Evolutionary conservation across 2,329 filamentous ascomycete species (phyloP), one percentile per base, ranked within the genome.

Genomic region (Beauveria brongniartii): DNA sequence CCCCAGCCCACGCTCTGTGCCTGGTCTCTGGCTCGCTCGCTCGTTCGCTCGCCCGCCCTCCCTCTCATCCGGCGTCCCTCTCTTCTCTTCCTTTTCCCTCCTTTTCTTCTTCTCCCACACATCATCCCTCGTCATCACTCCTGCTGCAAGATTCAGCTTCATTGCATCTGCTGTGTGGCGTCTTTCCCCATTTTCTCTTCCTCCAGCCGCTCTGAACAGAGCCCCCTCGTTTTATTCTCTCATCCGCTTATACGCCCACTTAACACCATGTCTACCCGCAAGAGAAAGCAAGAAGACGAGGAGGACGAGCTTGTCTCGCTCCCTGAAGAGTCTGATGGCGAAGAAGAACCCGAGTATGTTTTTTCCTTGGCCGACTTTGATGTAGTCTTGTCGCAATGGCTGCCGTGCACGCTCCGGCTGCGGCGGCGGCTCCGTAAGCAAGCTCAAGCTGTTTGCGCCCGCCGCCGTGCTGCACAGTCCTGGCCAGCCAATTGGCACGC

Each of bases 291-390:
- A 67, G 78, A 64, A 68, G 59, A 77, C 26, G 78, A 80, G 65
- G 77, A 80, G 69, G 79, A 81, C 62, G 79, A 82, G 73, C 78
- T 82, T 40, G 77, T 82, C 63, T 80, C 80, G 63, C 78, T 82
- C 59, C 80, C 80, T 59, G 80, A 80, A 63, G 79, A 76, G 53
- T 76, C 77, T 53, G 78, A 80, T 63, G 78, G 75, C 48, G 78
- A 80, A 68, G 79, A 81, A 67, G 80, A 82, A 69, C 78, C 82
- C 69, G 80, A 82, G 80, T 82, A 77, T 77, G 80, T 70, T 52
- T 63, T 52, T 30, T 30, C 44, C 56, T 59, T 18, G 22, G 40
- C 53, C 47, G 24, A 48, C 40, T 56, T 53, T 16, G 47, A 20
- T 22, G 1, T 12, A 54, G 54, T 12, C 18, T 43, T 34, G 40